Evolutionary conservation across 148 eudicot species (phyloP).

Genomic region (Arctostaphylos glauca): DNA sequence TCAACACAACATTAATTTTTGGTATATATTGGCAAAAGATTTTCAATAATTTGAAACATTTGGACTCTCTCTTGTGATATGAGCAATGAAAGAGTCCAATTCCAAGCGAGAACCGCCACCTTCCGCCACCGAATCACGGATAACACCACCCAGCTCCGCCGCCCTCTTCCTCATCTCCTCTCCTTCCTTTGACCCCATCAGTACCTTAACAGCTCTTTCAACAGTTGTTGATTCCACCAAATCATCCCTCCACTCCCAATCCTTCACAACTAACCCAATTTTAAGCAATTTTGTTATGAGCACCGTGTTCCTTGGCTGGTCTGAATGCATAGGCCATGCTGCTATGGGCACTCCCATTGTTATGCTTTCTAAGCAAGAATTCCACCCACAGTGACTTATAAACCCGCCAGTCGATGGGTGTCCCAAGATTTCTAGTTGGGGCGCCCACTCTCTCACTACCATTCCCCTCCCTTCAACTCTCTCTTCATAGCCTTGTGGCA

Average conservation of each 20-base stretch:
- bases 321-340: conserved; percentile 27
- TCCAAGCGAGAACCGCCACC: conserved; percentile 14
- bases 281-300: conserved; percentile 13
- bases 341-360: conserved; percentile 25
- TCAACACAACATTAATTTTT: background rate
- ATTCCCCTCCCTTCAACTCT: conserved; percentile 19
- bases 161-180: conserved; percentile 22
- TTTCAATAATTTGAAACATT: background rate
- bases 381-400: conserved; percentile 26
- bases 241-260: conserved; percentile 11
- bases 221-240: background rate
- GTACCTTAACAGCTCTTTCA: conserved; percentile 7
- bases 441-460: conserved; percentile 21
- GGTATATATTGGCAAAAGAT: background rate
- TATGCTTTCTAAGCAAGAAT: conserved; percentile 24
- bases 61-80: conserved; percentile 17
- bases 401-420: conserved; percentile 21
- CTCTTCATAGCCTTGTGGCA: conserved; percentile 18
- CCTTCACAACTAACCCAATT: conserved; percentile 11
- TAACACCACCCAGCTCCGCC: conserved; percentile 9
- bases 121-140: background rate
- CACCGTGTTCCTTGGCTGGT: conserved; percentile 23
- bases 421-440: conserved; percentile 20
- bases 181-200: conserved; percentile 22
- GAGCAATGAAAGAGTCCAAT: conserved; percentile 20